Percentiles rank a stretch among this genome's conserved stretches.
These are phyloP conservation scores for Solanum sparsipilum DNA, from an alignment of 257 asterid species.

Conservation along the genomic window DNA sequence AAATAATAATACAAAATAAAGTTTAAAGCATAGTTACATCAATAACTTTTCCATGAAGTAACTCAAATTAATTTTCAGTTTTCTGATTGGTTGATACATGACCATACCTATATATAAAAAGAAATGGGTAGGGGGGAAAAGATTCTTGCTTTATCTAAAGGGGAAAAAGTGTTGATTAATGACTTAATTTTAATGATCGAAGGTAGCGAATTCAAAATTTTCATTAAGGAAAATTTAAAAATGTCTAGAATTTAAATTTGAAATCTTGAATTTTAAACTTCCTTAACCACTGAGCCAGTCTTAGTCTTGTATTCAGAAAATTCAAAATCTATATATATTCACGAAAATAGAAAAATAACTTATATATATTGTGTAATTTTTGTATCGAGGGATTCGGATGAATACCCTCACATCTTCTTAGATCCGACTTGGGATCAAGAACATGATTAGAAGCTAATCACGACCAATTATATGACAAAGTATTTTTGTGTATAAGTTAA, in stretches of 20 bases:
- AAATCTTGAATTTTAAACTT: too few species aligned
- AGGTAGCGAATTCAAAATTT: rapidly evolving
- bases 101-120: neutral
- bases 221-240: too few species aligned
- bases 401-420: neutral
- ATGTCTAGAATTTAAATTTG: too few species aligned
- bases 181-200: neutral
- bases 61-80: neutral
- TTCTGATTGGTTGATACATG: neutral
- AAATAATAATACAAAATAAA: neutral
- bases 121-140: neutral
- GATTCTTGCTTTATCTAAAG: neutral
- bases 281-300: rapidly evolving
- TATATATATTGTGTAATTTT: too few species aligned
- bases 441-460: neutral
- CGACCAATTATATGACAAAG: neutral
- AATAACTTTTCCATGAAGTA: neutral
- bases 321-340: too few species aligned
- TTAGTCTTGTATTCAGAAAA: too few species aligned
- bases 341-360: too few species aligned
- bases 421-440: neutral
- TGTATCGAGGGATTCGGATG: too few species aligned
- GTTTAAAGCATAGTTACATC: neutral
- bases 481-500: neutral
- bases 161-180: neutral